Evolutionary conservation across 192 early-diverging fungal genomes (phyloP).

Genomic region (Coemansia sp.): DNA sequence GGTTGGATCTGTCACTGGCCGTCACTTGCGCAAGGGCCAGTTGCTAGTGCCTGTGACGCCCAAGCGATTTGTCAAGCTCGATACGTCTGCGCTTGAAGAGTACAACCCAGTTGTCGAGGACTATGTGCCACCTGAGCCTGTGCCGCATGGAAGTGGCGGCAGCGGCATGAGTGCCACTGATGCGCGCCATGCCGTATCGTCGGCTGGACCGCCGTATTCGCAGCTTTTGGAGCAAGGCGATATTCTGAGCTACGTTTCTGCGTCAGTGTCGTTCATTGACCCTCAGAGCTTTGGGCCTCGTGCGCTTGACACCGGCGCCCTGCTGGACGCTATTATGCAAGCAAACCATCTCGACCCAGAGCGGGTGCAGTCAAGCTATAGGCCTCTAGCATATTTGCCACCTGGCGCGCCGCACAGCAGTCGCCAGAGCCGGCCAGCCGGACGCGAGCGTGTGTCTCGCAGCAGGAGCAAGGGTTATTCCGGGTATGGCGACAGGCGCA

Average conservation of each 20-base stretch:
- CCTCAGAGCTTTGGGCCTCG: constrained; percentile 11
- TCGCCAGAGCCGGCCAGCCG: neutral
- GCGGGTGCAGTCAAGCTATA: constrained; percentile 21
- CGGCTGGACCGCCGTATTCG: neutral
- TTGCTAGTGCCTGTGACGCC: constrained; percentile 31
- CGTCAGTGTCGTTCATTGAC: constrained; percentile 23
- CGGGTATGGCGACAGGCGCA: constrained; percentile 9
- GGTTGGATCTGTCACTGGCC: constrained; percentile 38
- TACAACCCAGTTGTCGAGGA: constrained; percentile 35
- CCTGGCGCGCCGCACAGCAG: neutral
- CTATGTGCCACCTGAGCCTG: constrained; percentile 6
- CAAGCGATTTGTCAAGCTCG: constrained; percentile 23
- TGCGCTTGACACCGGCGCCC: constrained; percentile 23
- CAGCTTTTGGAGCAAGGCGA: constrained; percentile 40
- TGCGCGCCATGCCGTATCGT: neutral
- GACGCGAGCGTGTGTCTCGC: constrained; percentile 1
- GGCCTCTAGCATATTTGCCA: constrained; percentile 43
- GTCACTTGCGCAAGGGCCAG: constrained; percentile 28
- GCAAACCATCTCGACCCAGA: neutral
- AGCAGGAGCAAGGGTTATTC: constrained; percentile 33
- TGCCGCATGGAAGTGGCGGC: neutral
- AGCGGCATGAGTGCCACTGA: neutral
- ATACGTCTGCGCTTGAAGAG: constrained; percentile 15
- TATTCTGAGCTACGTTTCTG: constrained; percentile 43
- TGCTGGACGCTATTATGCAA: constrained; percentile 26